A percentile compares a stretch with the other conserved stretches of the same genome.
Evolutionary conservation across 495 filamentous ascomycete genomes (phyloP).

Genomic region (Hyaloscypha bicolor): DNA sequence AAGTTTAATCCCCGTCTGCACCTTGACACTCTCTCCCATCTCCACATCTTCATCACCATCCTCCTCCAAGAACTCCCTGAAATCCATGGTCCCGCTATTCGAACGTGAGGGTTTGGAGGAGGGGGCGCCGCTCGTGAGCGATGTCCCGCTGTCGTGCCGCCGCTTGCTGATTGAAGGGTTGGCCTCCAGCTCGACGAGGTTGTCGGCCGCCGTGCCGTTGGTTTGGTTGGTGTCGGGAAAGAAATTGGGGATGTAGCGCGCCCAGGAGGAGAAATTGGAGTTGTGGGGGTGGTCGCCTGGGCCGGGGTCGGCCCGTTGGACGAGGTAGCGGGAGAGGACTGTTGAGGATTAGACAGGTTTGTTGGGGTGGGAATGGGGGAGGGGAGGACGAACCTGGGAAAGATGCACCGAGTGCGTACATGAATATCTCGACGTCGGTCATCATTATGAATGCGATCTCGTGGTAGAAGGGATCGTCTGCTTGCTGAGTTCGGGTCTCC

Average conservation of each 20-base stretch:
- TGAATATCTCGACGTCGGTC: constrained; percentile 30
- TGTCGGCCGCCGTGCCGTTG: neutral
- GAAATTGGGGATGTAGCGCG: constrained; percentile 22
- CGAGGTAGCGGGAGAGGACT: constrained; percentile 24
- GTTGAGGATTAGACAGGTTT: neutral
- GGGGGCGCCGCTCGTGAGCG: neutral
- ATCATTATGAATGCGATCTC: constrained; percentile 23
- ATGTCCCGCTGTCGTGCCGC: neutral
- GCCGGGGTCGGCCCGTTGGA: constrained; percentile 6
- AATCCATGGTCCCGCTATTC: neutral
- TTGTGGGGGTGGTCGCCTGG: constrained; percentile 7
- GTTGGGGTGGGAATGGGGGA: too few species aligned
- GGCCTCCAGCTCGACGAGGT: neutral
- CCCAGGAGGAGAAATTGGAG: constrained; percentile 25
- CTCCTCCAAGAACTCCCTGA: neutral
- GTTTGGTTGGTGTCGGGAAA: constrained; percentile 9
- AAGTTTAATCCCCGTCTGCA: neutral
- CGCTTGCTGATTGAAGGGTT: neutral
- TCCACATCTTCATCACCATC: constrained; percentile 2
- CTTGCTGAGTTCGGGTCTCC: neutral
- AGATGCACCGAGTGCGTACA: constrained; percentile 27
- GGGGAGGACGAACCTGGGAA: constrained; percentile 24
- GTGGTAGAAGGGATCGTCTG: constrained; percentile 16
- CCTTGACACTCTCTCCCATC: neutral
- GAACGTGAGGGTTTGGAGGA: neutral